These are phyloP conservation scores for Thraustochytrium sp. DNA, from an alignment of 352 stramenopile species.

Conservation along the genomic window DNA sequence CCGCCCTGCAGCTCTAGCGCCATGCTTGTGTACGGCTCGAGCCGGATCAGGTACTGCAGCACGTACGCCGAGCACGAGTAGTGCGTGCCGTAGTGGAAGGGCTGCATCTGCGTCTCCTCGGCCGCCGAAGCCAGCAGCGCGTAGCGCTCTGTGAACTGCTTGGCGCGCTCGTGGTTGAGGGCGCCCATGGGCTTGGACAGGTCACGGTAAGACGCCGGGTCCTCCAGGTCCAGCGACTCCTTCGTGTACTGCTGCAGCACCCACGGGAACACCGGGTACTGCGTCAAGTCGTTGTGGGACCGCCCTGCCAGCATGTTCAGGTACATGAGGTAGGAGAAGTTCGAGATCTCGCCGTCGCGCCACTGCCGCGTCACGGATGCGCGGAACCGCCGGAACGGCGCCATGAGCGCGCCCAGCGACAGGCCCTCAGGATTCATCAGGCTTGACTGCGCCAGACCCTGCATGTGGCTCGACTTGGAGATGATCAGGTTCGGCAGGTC, in stretches of 20 bases:
- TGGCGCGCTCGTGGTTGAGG: slow-evolving; percentile 72
- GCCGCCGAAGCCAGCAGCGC: slow-evolving; percentile 54
- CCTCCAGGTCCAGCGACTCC: slow-evolving; percentile 80
- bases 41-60: slow-evolving; percentile 91
- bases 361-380: slow-evolving; percentile 60
- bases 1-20: slow-evolving; percentile 86
- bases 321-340: slow-evolving; percentile 93
- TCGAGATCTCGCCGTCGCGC: slow-evolving; percentile 66
- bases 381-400: slow-evolving; percentile 5
- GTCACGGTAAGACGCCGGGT: slow-evolving; percentile 80
- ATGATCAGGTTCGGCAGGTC: slow-evolving; percentile 35
- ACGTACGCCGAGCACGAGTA: slow-evolving; percentile 73
- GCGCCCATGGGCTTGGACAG: slow-evolving; percentile 93
- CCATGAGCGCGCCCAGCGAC: slow-evolving; percentile 33
- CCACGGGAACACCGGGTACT: slow-evolving; percentile 98
- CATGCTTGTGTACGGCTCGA: slow-evolving; percentile 90
- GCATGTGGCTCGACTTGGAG: slow-evolving; percentile 35
- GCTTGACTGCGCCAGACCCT: slow-evolving; percentile 5
- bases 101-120: slow-evolving; percentile 46
- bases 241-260: slow-evolving; percentile 89
- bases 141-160: slow-evolving; percentile 68
- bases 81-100: slow-evolving; percentile 91
- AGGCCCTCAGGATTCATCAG: slow-evolving; percentile 11
- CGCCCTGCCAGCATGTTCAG: slow-evolving; percentile 88
- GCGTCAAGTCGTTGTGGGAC: slow-evolving; percentile 93